These are phyloP conservation scores for Dioscorea dumetorum DNA, from an alignment of 106 monocot genomes.

Conservation along the genomic window DNA sequence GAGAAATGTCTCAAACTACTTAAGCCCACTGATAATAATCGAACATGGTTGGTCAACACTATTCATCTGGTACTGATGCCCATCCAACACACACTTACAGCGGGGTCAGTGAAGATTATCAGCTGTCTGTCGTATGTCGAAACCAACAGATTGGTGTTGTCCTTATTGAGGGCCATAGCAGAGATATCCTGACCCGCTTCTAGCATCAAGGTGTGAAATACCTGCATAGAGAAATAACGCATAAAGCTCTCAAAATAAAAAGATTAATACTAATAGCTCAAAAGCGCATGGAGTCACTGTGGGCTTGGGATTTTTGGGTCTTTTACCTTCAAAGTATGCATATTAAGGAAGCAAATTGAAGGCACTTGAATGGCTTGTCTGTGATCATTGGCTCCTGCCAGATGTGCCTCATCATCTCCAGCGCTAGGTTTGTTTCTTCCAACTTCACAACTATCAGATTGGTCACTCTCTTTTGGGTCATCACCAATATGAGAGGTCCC, in stretches of 20 bases:
- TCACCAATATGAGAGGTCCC: conserved; percentile 35
- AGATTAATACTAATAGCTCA: conserved; percentile 2
- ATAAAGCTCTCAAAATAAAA: neutral
- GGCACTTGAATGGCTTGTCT: conserved; percentile 50
- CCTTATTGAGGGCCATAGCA: conserved; percentile 59
- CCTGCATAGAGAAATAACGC: conserved; percentile 22
- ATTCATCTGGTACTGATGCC: neutral
- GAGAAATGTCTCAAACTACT: no score
- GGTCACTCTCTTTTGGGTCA: conserved; percentile 10
- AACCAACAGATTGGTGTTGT: conserved; percentile 76
- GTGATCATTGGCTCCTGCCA: conserved; percentile 12
- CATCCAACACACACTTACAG: conserved; percentile 39
- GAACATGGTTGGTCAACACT: neutral
- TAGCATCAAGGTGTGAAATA: conserved; percentile 62
- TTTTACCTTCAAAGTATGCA: conserved; percentile 74
- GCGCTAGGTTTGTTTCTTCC: neutral
- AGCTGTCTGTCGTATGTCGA: conserved; percentile 87
- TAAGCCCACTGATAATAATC: no score
- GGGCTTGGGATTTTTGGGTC: no score
- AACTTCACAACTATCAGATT: neutral
- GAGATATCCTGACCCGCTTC: conserved; percentile 73
- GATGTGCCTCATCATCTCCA: neutral
- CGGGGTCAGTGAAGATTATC: conserved; percentile 82
- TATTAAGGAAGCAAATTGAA: conserved; percentile 70
- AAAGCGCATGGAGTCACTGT: neutral